phyloP scores from a whole-genome alignment of 2,329 filamentous ascomycete genomes.

The Colletotrichum orchidophilum region DNA sequence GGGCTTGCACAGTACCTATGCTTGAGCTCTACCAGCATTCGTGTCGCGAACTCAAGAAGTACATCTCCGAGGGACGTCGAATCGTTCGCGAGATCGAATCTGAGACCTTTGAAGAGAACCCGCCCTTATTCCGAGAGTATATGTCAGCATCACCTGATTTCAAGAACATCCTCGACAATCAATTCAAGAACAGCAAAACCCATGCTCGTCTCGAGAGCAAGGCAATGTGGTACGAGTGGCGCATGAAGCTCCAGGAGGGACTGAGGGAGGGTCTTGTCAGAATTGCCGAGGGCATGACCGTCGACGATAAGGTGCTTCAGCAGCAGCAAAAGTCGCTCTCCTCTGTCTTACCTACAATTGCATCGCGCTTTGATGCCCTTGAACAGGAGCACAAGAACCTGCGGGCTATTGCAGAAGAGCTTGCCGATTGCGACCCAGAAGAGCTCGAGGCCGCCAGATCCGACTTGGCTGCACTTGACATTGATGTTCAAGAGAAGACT shows the following conservation, averaged over 20 bases:
- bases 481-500: constrained; percentile 76
- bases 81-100: constrained; percentile 92
- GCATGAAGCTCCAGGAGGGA: constrained; percentile 84
- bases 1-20: constrained; percentile 91
- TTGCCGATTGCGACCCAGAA: constrained; percentile 82
- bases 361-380: constrained; percentile 69
- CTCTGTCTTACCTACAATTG: constrained; percentile 71
- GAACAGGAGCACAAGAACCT: constrained; percentile 72
- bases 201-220: constrained; percentile 91
- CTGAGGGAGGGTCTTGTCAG: constrained; percentile 82
- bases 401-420: constrained; percentile 75
- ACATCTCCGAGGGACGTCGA: constrained; percentile 90
- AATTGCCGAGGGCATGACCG: constrained; percentile 79
- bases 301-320: constrained; percentile 73
- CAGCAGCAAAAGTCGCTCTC: constrained; percentile 76
- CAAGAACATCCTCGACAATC: constrained; percentile 89
- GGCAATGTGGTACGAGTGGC: constrained; percentile 98
- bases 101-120: constrained; percentile 90
- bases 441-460: constrained; percentile 80
- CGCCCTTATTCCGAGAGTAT: constrained; percentile 91
- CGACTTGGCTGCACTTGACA: constrained; percentile 70
- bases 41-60: constrained; percentile 94
- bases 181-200: constrained; percentile 97
- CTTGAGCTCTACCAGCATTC: constrained; percentile 95
- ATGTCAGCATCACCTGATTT: constrained; percentile 85